Evolutionary conservation across 306 rosid species (phyloP), one percentile per base, ranked within the genome.

Genomic region (Corylus americana): DNA sequence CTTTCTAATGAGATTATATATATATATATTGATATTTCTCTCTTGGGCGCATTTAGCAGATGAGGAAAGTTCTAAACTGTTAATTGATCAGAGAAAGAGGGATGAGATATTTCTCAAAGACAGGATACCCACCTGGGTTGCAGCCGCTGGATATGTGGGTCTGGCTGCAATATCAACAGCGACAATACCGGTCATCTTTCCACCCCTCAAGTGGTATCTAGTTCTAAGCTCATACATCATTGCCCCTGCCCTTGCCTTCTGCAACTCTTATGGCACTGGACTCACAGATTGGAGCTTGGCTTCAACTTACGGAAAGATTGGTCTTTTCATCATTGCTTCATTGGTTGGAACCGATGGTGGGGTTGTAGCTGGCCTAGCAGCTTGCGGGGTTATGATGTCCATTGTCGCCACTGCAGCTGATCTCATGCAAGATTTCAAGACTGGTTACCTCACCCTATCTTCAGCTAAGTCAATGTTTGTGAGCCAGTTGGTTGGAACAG

Each of bases 401-500:
- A 96, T 93, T 4, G 98, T 96, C 4, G 70, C 98, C n/a, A 96
- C 97, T 0, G 98, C 99, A 14, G 96, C 98, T 2, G 98, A 96
- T 87, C 99, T 96, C 83, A 96, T 96, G 99, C 99, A 96, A 89
- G 99, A 96, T 86, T 96, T 96, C 86, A 96, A 93, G 93, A 91
- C 98, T 0, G 98, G 98, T 74, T 96, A 96, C 87, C 97, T 96
- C 76, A 96, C 97, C 66, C 86, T 90, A 49, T 96, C 99, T 9
- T 96, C 97, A 0, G 97, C 97, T 0, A 96, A 79, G 88, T 93
- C 97, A n/a, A 96, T 93, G 99, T 93, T 96, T 55, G 89, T 93
- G 74, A 91, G 96, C 85, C 98, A 91, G 78, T 31, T 93, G 55
- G 80, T 93, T 7, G 99, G 99, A 53, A 93, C 99, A 75, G 98